phyloP scores from a whole-genome alignment of 2,329 filamentous ascomycete genomes.

The Colletotrichum paranaense region DNA sequence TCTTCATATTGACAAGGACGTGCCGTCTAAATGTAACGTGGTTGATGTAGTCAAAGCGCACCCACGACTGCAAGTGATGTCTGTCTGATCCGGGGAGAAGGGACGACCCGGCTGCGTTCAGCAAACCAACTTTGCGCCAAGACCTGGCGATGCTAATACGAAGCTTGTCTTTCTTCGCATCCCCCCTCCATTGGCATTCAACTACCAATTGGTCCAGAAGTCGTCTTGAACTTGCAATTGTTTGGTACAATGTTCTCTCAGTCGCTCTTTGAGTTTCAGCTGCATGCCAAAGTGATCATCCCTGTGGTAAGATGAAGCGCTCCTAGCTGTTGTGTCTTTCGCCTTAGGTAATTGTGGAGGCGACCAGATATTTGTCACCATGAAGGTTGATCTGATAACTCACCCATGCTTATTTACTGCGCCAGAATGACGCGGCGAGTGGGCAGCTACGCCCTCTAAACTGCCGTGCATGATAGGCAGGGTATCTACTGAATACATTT shows the following conservation, averaged over 20 bases:
- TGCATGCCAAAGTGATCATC: too few relatives aligned
- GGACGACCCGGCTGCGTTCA: background rate
- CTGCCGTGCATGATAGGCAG: conserved; percentile 1
- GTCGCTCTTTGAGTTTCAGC: too few relatives aligned
- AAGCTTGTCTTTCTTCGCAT: background rate
- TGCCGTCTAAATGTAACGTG: background rate
- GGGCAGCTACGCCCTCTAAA: background rate
- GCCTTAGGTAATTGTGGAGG: too few relatives aligned
- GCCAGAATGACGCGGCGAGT: conserved; percentile 7
- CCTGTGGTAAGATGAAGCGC: too few relatives aligned
- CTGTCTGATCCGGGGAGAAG: background rate
- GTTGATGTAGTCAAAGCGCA: background rate
- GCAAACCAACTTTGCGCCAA: background rate
- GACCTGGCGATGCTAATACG: background rate
- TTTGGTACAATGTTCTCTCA: too few relatives aligned
- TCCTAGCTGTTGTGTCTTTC: too few relatives aligned
- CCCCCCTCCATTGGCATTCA: background rate
- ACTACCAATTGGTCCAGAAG: background rate
- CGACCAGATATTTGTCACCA: too few relatives aligned
- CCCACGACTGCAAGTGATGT: background rate
- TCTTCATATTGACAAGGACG: background rate
- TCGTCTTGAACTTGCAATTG: background rate
- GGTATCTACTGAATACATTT: background rate
- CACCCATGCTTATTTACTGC: background rate
- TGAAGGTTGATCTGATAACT: background rate